Base-by-base conservation (phyloP, 2,329 filamentous ascomycete genomes). In the Trematosphaeria pertusa region DNA sequence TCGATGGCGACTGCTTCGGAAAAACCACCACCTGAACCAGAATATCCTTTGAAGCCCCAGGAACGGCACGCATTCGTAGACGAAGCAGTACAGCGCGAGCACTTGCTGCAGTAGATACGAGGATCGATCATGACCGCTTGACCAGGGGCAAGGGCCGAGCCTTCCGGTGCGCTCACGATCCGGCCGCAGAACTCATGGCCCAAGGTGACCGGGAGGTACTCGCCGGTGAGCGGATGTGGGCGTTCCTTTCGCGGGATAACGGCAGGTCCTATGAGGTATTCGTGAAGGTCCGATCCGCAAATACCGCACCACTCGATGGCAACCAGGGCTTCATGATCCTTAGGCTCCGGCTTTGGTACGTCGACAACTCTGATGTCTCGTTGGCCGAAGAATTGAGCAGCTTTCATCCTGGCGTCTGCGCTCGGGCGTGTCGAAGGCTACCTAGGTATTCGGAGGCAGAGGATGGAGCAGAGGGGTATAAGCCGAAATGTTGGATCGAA, bases 121-220 rank as follows among this genome's bases (percentile, higher is more conserved):
- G 65, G 64, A 26, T 68, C 59, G 7, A 67, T 50, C 33, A 67
- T 58, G 10, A 70, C 65, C 12, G 59, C 46, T 37, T 64, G 54
- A 12, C 67, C 65, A 2, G 51, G 39, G 2, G 37, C 40, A n/a
- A 69, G 53, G 18, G 46, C 40, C 1, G 61, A 66, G 8, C 32
- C 39, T 18, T 47, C 3, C 1, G 58, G 56, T 2, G 59, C 53
- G 31, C 50, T 51, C 36, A 59, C 42, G 30, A 67, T 50, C 14
- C 61, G 58, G 14, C 66, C 66, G 21, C 52, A 56, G 54, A 69
- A 66, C 37, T 69, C 67, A 42, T 69, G 65, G 43, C 67, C 65
- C 43, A 69, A 48, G 17, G 65, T 69, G 1, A 67, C 36, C 6
- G 65, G 67, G 5, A 60, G 39, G 14, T 41, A 34, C 12, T 56